Evolutionary conservation across 2,329 filamentous ascomycete species (phyloP).

Genomic region (Phialophora macrospora): DNA sequence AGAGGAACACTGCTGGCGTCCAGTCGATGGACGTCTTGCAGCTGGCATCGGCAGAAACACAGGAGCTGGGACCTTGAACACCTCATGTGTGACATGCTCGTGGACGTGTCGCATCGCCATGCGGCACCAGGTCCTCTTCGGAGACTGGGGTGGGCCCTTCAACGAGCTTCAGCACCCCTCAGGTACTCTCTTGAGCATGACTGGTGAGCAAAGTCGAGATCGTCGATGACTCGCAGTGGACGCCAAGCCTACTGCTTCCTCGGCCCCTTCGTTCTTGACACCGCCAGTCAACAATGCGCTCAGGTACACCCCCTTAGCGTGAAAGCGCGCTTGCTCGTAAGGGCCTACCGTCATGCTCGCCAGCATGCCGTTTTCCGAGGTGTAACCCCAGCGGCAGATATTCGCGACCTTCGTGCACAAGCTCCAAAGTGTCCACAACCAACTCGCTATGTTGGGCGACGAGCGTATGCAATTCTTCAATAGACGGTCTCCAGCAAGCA

Average conservation of each 20-base stretch:
- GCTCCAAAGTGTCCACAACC: not conserved
- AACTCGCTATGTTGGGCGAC: conserved; percentile 1
- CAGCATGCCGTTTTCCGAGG: not conserved
- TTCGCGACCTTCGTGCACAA: not conserved
- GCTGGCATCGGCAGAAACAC: not conserved
- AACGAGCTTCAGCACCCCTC: not conserved
- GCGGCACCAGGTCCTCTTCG: not conserved
- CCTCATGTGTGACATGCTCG: not conserved
- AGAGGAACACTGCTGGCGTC: too few relatives aligned
- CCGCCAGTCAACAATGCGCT: not conserved
- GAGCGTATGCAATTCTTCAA: conserved; percentile 12
- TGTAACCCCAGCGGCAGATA: not conserved
- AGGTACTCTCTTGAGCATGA: conserved; percentile 1
- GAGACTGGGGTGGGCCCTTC: not conserved
- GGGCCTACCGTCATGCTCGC: not conserved
- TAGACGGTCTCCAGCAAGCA: not conserved
- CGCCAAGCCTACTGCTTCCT: conserved; percentile 13
- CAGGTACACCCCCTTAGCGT: not conserved
- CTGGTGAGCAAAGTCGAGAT: conserved; percentile 3
- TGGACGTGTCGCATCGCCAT: not conserved
- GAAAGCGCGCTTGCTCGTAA: not conserved
- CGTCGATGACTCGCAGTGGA: conserved; percentile 10
- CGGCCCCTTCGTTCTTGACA: not conserved
- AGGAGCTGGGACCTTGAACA: not conserved
- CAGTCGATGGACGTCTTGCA: not conserved